Evolutionary conservation across 805 yeast species (phyloP).

Genomic region (Cyberlindnera mycetangii): DNA sequence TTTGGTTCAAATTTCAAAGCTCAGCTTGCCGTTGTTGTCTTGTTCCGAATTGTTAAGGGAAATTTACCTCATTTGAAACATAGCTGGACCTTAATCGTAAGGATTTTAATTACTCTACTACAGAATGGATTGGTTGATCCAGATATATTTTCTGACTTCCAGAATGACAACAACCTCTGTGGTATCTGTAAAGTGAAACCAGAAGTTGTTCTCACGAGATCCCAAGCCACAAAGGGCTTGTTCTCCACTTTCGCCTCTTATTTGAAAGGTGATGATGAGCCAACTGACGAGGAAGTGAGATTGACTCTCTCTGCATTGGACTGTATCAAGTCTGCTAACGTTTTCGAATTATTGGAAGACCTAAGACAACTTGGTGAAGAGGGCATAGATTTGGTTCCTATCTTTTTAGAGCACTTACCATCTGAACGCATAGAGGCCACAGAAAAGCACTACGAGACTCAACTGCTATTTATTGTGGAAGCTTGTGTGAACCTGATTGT

Average conservation of each 20-base stretch:
- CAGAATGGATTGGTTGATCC: constrained; percentile 73
- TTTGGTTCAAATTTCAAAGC: constrained; percentile 92
- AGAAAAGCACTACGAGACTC: constrained; percentile 24
- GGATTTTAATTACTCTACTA: constrained; percentile 60
- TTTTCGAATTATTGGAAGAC: constrained; percentile 52
- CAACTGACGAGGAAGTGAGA: constrained; percentile 90
- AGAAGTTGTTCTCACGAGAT: constrained; percentile 58
- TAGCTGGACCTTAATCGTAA: constrained; percentile 58
- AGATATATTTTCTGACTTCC: constrained; percentile 61
- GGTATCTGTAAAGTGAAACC: constrained; percentile 63
- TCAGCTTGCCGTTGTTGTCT: constrained; percentile 81
- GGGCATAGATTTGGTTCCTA: constrained; percentile 26
- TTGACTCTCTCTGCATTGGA: constrained; percentile 79
- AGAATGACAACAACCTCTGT: constrained; percentile 49
- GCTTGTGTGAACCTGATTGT: constrained; percentile 27
- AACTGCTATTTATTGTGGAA: constrained; percentile 45
- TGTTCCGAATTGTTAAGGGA: constrained; percentile 71
- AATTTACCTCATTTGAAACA: constrained; percentile 44
- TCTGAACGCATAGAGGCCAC: constrained; percentile 29
- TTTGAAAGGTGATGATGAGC: constrained; percentile 93
- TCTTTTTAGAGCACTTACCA: constrained; percentile 36
- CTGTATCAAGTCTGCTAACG: constrained; percentile 70
- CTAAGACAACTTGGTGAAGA: constrained; percentile 27
- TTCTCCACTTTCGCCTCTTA: constrained; percentile 90
- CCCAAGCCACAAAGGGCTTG: constrained; percentile 71